Conservation (phyloP, 805 yeast genomes). For the Saccharomycopsis sp. region DNA sequence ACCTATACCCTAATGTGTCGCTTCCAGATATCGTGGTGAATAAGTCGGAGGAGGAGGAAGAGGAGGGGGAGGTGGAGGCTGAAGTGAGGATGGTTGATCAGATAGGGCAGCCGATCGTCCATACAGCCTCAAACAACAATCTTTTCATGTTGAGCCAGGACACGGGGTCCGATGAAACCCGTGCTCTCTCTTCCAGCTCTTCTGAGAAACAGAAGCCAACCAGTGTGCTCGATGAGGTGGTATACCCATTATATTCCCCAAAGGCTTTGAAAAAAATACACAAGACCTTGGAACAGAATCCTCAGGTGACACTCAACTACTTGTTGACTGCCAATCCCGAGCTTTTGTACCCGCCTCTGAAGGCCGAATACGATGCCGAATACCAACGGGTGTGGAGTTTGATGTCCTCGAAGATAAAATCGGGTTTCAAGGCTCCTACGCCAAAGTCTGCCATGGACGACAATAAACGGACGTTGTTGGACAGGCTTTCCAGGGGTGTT, state of each 20-base stretch:
- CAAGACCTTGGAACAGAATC: constrained; percentile 5
- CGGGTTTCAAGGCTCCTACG: constrained; percentile 63
- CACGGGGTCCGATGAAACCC: background rate
- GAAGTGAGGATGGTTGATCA: constrained; percentile 15
- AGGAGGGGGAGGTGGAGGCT: constrained; percentile 8
- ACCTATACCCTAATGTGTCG: constrained; percentile 12
- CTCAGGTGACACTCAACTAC: constrained; percentile 8
- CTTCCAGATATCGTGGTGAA: constrained; percentile 30
- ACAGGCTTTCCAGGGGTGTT: constrained; percentile 72
- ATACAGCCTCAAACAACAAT: constrained; percentile 3
- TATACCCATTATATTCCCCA: constrained; percentile 18
- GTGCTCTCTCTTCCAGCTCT: background rate
- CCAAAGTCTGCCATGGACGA: constrained; percentile 58
- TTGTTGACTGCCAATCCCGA: constrained; percentile 15
- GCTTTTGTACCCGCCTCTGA: constrained; percentile 39
- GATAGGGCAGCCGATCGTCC: constrained; percentile 10
- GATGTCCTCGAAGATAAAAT: constrained; percentile 52
- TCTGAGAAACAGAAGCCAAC: background rate
- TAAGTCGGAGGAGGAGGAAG: constrained; percentile 17
- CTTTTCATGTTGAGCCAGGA: constrained; percentile 7
- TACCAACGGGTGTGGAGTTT: constrained; percentile 54
- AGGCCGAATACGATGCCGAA: constrained; percentile 64
- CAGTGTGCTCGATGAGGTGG: background rate
- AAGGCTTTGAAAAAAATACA: constrained; percentile 10
- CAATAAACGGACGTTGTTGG: constrained; percentile 51